These are phyloP conservation scores for Nigrograna mackinnonii DNA, from an alignment of 2,329 filamentous ascomycete species.

Conservation along the genomic window DNA sequence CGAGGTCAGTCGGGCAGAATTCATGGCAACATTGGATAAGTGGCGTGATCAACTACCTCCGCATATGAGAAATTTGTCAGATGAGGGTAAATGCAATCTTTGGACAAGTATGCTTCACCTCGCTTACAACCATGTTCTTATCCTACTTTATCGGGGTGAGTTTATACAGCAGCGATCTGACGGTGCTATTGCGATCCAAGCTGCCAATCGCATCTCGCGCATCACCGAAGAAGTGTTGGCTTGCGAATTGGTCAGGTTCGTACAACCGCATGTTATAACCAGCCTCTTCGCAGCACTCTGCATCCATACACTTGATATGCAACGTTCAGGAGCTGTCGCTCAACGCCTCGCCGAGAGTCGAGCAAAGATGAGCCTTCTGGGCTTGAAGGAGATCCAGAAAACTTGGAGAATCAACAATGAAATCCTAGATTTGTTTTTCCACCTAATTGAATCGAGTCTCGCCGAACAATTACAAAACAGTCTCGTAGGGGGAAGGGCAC, in stretches of 20 bases:
- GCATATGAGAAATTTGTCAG: constrained; percentile 38
- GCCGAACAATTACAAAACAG: too few relatives aligned
- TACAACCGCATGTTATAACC: constrained; percentile 53
- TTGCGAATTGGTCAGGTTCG: constrained; percentile 47
- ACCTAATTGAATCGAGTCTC: too few relatives aligned
- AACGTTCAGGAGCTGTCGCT: constrained; percentile 40
- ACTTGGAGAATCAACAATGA: constrained; percentile 56
- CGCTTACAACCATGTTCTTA: constrained; percentile 52
- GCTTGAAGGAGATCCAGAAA: constrained; percentile 52
- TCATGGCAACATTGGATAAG: background rate
- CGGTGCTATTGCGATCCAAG: constrained; percentile 48
- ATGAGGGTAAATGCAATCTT: constrained; percentile 39
- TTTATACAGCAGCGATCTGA: constrained; percentile 42
- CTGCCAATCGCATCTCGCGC: constrained; percentile 49
- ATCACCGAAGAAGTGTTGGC: constrained; percentile 55
- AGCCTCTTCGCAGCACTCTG: constrained; percentile 54
- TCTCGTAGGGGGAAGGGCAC: too few relatives aligned
- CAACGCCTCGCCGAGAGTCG: constrained; percentile 53
- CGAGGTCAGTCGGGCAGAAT: background rate
- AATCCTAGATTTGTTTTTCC: constrained; percentile 54
- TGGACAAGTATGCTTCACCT: constrained; percentile 46
- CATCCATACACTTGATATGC: constrained; percentile 52
- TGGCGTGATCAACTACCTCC: constrained; percentile 1
- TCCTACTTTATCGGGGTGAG: constrained; percentile 49
- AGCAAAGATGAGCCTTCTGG: constrained; percentile 52